Conservation (phyloP, 306 rosid genomes). For the Malus fusca region DNA sequence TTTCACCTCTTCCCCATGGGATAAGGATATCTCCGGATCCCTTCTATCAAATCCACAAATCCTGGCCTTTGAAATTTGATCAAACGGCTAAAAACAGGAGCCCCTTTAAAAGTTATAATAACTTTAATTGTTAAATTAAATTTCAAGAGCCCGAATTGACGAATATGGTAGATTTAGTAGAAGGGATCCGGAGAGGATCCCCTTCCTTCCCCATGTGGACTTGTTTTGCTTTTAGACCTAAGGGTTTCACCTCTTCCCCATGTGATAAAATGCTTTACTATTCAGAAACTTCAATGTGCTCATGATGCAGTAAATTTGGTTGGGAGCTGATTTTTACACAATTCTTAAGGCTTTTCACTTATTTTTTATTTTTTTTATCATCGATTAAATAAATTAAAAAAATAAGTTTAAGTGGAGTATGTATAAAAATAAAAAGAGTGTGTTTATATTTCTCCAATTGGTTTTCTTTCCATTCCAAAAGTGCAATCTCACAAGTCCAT, state of each 20-base stretch:
- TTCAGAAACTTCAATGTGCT: not conserved
- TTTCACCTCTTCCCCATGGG: no score
- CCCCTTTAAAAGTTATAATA: fast-evolving
- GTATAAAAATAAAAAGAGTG: no score
- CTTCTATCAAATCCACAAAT: no score
- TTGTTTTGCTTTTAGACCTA: not conserved
- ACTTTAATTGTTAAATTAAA: fast-evolving
- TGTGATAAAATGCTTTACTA: not conserved
- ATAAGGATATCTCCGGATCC: fast-evolving
- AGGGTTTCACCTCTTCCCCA: not conserved
- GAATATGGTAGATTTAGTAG: fast-evolving
- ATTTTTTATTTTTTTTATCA: no score
- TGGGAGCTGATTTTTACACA: not conserved
- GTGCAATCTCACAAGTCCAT: no score
- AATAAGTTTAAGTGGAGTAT: no score
- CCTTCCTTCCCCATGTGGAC: not conserved
- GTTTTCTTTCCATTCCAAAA: no score
- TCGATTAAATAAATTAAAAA: no score
- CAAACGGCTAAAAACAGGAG: fast-evolving
- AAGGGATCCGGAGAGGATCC: no score
- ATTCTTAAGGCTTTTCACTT: no score
- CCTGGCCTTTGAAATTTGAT: fast-evolving
- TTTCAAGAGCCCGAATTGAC: fast-evolving
- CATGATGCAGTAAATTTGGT: not conserved
- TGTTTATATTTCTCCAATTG: no score